Evolutionary conservation across 2,329 filamentous ascomycete species (phyloP), one percentile per base, ranked within the genome.

Genomic region (Clonostachys rosea): DNA sequence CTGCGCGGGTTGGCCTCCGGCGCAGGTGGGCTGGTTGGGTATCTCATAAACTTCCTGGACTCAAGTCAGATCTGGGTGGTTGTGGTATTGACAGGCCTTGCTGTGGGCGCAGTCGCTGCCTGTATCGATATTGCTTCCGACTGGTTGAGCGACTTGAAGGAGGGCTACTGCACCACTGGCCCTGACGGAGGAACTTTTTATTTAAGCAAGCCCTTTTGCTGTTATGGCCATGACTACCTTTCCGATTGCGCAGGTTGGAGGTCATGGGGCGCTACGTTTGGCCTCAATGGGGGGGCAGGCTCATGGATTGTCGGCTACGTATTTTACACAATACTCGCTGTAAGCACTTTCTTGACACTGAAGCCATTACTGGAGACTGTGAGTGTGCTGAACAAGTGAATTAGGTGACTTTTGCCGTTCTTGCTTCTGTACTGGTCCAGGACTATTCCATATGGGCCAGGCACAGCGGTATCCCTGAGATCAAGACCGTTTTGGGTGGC

Each of bases 391-490:
- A 30, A 30, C 24, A 10, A 30, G 9, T 10, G 8, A 10, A 30
- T 30, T 30, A 30, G 24, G 24, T 30, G 4, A 30, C 24, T 4
- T 30, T 30, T 30, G 24, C 24, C 24, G 24, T 30, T 10, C 24
- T 30, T 49, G 90, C 94, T 10, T 89, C 87, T 46, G 62, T 91
- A 46, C 71, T 97, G 46, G 91, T 97, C 13, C 83, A 86, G 57
- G 82, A 86, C 56, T 97, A 91, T 66, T 90, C 89, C 20, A 75
- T 87, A 6, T 89, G 96, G 67, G 92, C 92, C 43, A 92, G 88
- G 63, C 92, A 97, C 61, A 96, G 90, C 63, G 92, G 92, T 68
- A 96, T 99, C 56, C 91, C 92, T 6, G 92, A 99, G 72, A 95
- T 99, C 69, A 99, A 99, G 74, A 96, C 91, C 4, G 82, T 99